Evolutionary conservation across 2,329 filamentous ascomycete genomes (phyloP), one percentile per base, ranked within the genome.

Genomic region (Claviceps quebecensis): DNA sequence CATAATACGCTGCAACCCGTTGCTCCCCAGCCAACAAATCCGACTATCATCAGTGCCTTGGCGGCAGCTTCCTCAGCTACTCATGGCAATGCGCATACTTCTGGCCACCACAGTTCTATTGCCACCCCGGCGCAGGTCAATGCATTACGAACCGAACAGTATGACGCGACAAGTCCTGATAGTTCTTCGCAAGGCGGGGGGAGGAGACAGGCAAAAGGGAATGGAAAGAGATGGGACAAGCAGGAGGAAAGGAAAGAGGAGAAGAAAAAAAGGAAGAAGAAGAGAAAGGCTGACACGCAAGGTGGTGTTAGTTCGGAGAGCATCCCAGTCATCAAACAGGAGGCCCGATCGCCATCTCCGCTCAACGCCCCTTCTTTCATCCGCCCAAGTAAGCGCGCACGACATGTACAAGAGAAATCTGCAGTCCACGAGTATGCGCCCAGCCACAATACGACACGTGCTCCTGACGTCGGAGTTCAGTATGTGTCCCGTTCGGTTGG

Each of bases 11-110:
- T 82, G 48, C 83, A 81, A 38, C 84, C 84, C 43, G 69, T 84
- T 61, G 86, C 86, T 49, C 86, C 87, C 26, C 86, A 87, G 61
- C 85, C 87, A 50, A 81, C 82, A 47, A 83, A 86, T 61, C 80
- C 80, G 56, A 74, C 84, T 64, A 71, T 76, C 56, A 62, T 83
- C 68, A 70, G 76, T 58, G 67, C 53, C 4, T 37, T 54, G 5
- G 44, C 53, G 17, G 40, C 39, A 36, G 48, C 53, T 38, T 54
- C 53, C 8, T 22, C 50, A n/a, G 23, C 36, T 8, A 19, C 46
- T 22, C 53, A 47, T 6, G 49, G 50, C 2, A 7, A 34, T 16
- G 7, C 49, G 13, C 45, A 45, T 17, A 46, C 45, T 17, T 45
- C 39, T 29, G 17, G 47, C 11, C 38, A 47, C 13, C 46, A 54